phyloP scores from a whole-genome alignment of 768 basidiomycete species.

The Trametes cingulata region DNA sequence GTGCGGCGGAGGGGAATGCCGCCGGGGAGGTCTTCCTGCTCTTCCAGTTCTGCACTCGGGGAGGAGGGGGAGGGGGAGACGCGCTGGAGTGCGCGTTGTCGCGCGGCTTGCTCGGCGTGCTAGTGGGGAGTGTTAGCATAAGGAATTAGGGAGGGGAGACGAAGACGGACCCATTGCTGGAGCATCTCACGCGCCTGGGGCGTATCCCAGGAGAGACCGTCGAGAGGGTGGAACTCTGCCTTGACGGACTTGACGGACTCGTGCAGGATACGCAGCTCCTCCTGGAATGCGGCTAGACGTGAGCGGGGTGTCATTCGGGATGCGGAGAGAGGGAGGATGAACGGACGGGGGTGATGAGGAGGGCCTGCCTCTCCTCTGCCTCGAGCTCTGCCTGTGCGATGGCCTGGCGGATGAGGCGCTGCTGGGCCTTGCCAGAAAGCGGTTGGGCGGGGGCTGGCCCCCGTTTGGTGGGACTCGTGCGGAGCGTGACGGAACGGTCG shows the following conservation, averaged over 20 bases:
- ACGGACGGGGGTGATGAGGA: constrained; percentile 11
- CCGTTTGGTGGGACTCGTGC: neutral
- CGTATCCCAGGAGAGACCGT: constrained; percentile 19
- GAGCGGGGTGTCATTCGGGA: neutral
- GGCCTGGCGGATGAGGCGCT: constrained; percentile 7
- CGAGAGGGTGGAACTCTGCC: constrained; percentile 13
- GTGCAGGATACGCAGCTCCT: constrained; percentile 7
- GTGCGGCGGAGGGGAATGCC: neutral
- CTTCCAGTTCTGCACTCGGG: too few relatives aligned
- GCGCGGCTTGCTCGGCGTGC: constrained; percentile 1
- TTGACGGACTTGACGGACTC: constrained; percentile 16
- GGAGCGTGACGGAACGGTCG: neutral
- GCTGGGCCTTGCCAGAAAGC: constrained; percentile 4
- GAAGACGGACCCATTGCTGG: constrained; percentile 12
- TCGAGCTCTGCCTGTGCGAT: constrained; percentile 4
- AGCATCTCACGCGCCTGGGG: constrained; percentile 8
- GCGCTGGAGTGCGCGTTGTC: neutral
- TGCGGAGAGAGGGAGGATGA: neutral
- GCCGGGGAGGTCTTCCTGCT: too few relatives aligned
- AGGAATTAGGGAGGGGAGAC: neutral
- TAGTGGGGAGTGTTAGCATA: neutral
- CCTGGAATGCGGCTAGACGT: neutral
- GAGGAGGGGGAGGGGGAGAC: neutral
- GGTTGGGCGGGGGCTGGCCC: neutral
- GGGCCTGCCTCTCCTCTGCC: constrained; percentile 7